phyloP scores from a whole-genome alignment of 2,329 filamentous ascomycete species.

The Penicillium sp. region DNA sequence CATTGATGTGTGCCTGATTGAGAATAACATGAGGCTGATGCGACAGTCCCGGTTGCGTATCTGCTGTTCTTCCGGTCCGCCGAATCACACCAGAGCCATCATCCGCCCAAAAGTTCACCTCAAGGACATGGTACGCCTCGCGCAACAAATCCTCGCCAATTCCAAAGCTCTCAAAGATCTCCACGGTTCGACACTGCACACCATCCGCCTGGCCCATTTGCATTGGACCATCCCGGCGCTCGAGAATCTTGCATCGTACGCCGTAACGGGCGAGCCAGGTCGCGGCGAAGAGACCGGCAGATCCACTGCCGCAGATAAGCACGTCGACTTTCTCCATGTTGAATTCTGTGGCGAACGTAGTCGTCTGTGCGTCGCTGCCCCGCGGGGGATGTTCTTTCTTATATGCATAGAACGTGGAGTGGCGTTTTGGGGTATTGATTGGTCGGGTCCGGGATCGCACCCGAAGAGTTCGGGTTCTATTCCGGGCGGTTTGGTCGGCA shows the following conservation, averaged over 20 bases:
- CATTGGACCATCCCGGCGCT: constrained; percentile 52
- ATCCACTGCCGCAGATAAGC: constrained; percentile 57
- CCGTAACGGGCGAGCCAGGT: constrained; percentile 56
- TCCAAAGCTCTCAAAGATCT: constrained; percentile 57
- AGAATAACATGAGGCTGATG: constrained; percentile 54
- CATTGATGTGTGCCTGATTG: constrained; percentile 53
- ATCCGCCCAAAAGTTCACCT: constrained; percentile 53
- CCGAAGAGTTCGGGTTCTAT: no score
- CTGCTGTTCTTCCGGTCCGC: constrained; percentile 47
- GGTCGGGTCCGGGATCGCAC: no score
- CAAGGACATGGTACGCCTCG: constrained; percentile 54
- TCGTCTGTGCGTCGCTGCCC: not conserved
- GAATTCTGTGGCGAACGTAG: constrained; percentile 1
- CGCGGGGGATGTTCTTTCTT: not conserved
- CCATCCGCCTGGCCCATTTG: constrained; percentile 58
- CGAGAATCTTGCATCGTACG: constrained; percentile 54
- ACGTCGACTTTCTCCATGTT: constrained; percentile 44
- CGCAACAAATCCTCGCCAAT: constrained; percentile 51
- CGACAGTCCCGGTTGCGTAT: constrained; percentile 50
- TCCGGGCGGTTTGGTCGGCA: no score
- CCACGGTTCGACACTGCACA: constrained; percentile 56
- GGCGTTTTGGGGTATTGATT: no score
- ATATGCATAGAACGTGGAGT: no score
- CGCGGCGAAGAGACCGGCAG: constrained; percentile 57
- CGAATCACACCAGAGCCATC: constrained; percentile 39